Percentiles rank a stretch among this genome's conserved stretches.
These are phyloP conservation scores for Venturia aucupariae DNA, from an alignment of 2,329 filamentous ascomycete genomes.

Conservation along the genomic window DNA sequence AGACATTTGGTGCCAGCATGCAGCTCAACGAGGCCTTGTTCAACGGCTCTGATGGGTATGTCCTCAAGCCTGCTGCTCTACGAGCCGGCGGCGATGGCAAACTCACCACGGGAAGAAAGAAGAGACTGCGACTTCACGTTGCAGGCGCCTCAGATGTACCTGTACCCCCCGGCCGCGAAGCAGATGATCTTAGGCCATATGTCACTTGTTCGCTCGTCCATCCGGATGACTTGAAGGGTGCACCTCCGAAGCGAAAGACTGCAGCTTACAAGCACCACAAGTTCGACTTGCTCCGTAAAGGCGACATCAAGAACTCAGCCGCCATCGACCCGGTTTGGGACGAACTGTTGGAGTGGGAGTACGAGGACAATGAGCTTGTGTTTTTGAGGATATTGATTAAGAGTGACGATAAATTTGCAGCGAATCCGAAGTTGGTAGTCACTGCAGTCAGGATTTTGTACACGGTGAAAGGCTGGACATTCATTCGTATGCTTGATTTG, in stretches of 20 bases:
- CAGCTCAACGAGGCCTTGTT: constrained; percentile 97
- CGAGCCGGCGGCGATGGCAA: constrained; percentile 50
- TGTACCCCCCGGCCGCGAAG: constrained; percentile 40
- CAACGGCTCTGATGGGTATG: constrained; percentile 69
- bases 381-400: constrained; percentile 59
- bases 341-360: constrained; percentile 58
- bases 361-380: constrained; percentile 55
- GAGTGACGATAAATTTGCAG: constrained; percentile 53
- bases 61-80: constrained; percentile 76
- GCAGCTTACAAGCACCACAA: constrained; percentile 50
- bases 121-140: constrained; percentile 47
- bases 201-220: constrained; percentile 56
- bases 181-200: constrained; percentile 52
- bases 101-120: constrained; percentile 36
- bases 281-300: constrained; percentile 47
- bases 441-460: constrained; percentile 52
- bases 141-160: constrained; percentile 56
- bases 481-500: constrained; percentile 56
- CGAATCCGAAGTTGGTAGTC: constrained; percentile 54
- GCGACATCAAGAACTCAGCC: constrained; percentile 44
- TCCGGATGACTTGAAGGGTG: constrained; percentile 40
- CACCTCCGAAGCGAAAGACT: constrained; percentile 54
- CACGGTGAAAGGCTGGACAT: constrained; percentile 47
- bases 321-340: constrained; percentile 57
- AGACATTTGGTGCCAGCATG: constrained; percentile 82